Evolutionary conservation across 2,329 filamentous ascomycete genomes (phyloP).

Genomic region (Sporothrix euskadiensis): DNA sequence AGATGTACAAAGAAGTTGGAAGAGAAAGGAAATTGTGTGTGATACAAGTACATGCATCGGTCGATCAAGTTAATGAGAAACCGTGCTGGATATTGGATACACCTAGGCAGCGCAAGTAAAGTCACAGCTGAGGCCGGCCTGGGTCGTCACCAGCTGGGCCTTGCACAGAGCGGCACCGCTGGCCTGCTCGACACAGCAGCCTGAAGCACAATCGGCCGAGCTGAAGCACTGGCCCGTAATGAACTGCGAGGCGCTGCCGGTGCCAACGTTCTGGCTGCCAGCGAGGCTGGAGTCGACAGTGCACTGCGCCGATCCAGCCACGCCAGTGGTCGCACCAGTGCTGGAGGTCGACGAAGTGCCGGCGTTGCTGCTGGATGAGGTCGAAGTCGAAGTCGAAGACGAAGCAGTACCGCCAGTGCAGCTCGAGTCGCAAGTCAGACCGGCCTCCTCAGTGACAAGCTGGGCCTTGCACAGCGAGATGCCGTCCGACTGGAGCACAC

Average conservation of each 20-base stretch:
- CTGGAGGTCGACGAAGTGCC: not conserved
- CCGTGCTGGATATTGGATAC: not conserved
- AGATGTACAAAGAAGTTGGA: slow-evolving; percentile 16
- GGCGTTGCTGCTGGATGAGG: not conserved
- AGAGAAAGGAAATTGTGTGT: not conserved
- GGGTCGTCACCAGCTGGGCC: slow-evolving; percentile 28
- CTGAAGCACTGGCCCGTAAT: slow-evolving; percentile 37
- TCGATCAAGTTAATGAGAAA: not conserved
- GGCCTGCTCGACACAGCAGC: slow-evolving; percentile 36
- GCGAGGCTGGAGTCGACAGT: slow-evolving; percentile 39
- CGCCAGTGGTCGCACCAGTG: slow-evolving; percentile 2
- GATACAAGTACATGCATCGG: not conserved
- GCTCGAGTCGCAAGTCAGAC: slow-evolving; percentile 29
- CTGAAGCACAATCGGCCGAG: slow-evolving; percentile 37
- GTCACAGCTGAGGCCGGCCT: slow-evolving; percentile 30
- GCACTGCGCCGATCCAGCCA: slow-evolving; percentile 23
- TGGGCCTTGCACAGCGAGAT: slow-evolving; percentile 30
- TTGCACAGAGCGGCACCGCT: slow-evolving; percentile 29
- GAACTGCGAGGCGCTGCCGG: slow-evolving; percentile 36
- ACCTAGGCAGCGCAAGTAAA: slow-evolving; percentile 27
- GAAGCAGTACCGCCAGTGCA: slow-evolving; percentile 18
- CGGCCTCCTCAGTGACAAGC: slow-evolving; percentile 28
- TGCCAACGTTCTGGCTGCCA: slow-evolving; percentile 39
- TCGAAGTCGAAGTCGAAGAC: not conserved
- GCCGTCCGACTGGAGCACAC: slow-evolving; percentile 33